Base-by-base conservation (phyloP, 73 alveolate genomes). In the Tetrahymena borealis region DNA sequence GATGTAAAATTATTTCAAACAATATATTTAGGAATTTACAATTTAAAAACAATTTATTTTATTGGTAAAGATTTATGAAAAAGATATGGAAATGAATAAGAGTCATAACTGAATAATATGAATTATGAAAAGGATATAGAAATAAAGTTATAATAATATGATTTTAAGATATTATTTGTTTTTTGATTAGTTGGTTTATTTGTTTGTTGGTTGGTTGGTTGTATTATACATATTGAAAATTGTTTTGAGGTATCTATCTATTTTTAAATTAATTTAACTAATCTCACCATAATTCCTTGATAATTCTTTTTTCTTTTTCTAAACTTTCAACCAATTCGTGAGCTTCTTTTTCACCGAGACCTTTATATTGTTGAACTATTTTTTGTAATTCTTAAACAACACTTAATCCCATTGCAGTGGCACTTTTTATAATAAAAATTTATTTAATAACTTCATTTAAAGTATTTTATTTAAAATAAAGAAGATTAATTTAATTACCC, bases 241-340 rank as follows among this genome's bases (percentile, higher is more conserved):
- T 60, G n/a, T 60, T n/a, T n/a, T n/a, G n/a, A n/a, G 35, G 31
- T 13, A n/a, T 5, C 1, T 60, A 24, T 40, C 28, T 18, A 16
- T 39, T 31, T 78, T 78, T 91, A 78, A 41, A 36, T 12, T 18
- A 39, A 78, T 78, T 11, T 91, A 32, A 32, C 24, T 13, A 31
- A 40, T 91, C 91, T 90, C 96, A 95, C 99, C 99, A 97, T n/a
- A 97, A 91, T 91, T 97, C 99, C 78, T 97, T 97, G 33, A 94
- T 94, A 39, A 95, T 39, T 33, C 96, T 94, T 91, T 96, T 96
- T 33, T 79, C 94, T 37, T 94, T 94, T 91, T 97, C 97, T 90
- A 96, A 78, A 39, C 90, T 39, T 91, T 96, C 92, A 42, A 91
- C 41, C 36, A 32, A 39, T 15, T 93, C 39, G 39, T 85, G 90